Conservation (phyloP, 768 basidiomycete species). For the Auricularia auricula-judae region DNA sequence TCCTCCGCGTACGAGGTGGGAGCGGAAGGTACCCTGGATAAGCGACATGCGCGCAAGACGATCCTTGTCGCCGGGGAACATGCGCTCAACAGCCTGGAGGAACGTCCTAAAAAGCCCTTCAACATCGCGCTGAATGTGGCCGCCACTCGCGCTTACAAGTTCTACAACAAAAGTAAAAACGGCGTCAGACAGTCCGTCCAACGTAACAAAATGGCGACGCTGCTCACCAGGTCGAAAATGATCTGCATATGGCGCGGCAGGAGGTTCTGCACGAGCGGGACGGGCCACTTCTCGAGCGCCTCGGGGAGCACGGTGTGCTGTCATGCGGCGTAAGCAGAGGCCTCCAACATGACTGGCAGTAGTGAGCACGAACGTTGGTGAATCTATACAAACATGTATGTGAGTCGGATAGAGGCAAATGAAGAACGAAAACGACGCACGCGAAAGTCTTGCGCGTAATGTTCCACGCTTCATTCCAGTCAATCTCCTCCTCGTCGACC, state of each 20-base stretch:
- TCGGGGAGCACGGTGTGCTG: conserved; percentile 29
- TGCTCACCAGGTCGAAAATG: conserved; percentile 70
- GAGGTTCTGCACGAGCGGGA: conserved; percentile 74
- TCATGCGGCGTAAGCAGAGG: neutral
- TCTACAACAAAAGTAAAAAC: neutral
- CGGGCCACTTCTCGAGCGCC: conserved; percentile 69
- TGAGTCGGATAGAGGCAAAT: no score
- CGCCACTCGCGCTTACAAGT: neutral
- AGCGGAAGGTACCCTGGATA: conserved; percentile 56
- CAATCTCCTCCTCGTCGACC: conserved; percentile 81
- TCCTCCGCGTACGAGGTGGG: neutral
- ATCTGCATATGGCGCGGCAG: conserved; percentile 88
- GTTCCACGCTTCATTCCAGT: conserved; percentile 78
- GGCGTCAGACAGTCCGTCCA: neutral
- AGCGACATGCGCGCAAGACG: conserved; percentile 78
- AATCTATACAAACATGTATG: no score
- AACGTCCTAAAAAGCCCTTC: conserved; percentile 5
- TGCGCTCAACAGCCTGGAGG: conserved; percentile 67
- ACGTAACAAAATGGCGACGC: neutral
- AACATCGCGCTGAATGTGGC: no score
- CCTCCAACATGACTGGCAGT: no score
- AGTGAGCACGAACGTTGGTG: conserved; percentile 42
- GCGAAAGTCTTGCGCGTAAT: conserved; percentile 87
- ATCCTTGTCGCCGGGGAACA: conserved; percentile 81
- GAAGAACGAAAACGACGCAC: conserved; percentile 27